Evolutionary conservation across 257 asterid species (phyloP), one percentile per base, ranked within the genome.

Genomic region (Gentiana macrophylla): DNA sequence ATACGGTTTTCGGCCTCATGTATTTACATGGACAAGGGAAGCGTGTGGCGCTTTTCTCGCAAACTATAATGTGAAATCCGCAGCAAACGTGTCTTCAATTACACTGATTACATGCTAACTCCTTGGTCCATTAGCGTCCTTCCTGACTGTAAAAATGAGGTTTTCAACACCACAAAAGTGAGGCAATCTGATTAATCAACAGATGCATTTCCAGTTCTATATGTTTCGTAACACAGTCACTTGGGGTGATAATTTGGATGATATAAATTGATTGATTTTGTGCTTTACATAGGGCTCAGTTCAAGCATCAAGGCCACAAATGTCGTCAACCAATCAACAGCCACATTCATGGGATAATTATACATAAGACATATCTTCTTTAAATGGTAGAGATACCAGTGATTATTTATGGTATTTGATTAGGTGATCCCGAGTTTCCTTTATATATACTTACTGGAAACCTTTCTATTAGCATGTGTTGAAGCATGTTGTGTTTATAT

Each of bases 51-150:
- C 94, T 35, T 84, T 84, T 64, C 85, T 84, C 36, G 59, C 94
- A 2, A 84, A 84, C 57, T 79, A 71, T 2, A 67, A 84, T 54
- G 59, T 67, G n/a, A 67, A 52, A 41, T 61, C 82, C 32, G 73
- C 78, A 13, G 83, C 64, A 4, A 77, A 50, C 55, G 79, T 84
- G 52, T 33, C 71, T 24, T 84, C 69, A 81, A 73, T 38, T 66
- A 70, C 35, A 65, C 10, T 53, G 78, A 76, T 70, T 75, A 79
- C 55, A 73, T 69, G 44, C 72, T 84, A 41, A 86, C 89, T 60
- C 84, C 94, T 60, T 84, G 94, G 94, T 84, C 94, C 3, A 66
- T 81, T 57, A 84, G 94, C 76, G 69, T 84, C 52, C 84, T 84
- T 41, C 94, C 94, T 11, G 86, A 81, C 74, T 84, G 94, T 69